These are phyloP conservation scores for Pseudogymnoascus sp. DNA, from an alignment of 2,329 filamentous ascomycete species.

Conservation along the genomic window DNA sequence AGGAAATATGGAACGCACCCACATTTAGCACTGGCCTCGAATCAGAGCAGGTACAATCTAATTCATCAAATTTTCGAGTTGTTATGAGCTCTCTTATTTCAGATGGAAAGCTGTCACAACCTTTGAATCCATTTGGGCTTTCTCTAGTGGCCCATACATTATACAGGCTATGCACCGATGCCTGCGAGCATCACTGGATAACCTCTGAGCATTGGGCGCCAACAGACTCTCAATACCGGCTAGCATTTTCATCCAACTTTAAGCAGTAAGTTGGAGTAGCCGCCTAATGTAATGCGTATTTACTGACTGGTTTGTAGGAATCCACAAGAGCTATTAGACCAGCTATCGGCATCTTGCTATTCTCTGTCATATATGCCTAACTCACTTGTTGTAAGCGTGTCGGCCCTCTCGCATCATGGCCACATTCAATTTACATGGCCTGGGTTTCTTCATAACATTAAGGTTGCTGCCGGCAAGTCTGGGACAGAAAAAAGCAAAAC, in stretches of 20 bases:
- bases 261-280: slow-evolving; percentile 12
- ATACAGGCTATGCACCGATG: slow-evolving; percentile 15
- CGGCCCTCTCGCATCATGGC: slow-evolving; percentile 15
- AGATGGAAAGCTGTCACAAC: slow-evolving; percentile 13
- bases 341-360: slow-evolving; percentile 14
- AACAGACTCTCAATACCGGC: slow-evolving; percentile 14
- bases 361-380: slow-evolving; percentile 15
- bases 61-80: slow-evolving; percentile 12
- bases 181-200: slow-evolving; percentile 13
- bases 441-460: slow-evolving; percentile 16
- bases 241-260: slow-evolving; percentile 13
- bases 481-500: slow-evolving; percentile 14
- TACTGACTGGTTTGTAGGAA: slow-evolving; percentile 11
- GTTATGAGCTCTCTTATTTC: slow-evolving; percentile 14
- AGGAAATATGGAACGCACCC: slow-evolving; percentile 14
- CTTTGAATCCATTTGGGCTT: slow-evolving; percentile 14
- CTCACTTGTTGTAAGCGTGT: slow-evolving; percentile 15
- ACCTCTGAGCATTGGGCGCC: slow-evolving; percentile 9
- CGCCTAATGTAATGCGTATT: background rate
- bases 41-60: slow-evolving; percentile 9
- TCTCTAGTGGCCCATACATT: slow-evolving; percentile 15
- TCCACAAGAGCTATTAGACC: slow-evolving; percentile 15
- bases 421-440: slow-evolving; percentile 17
- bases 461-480: slow-evolving; percentile 15
- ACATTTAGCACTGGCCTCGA: slow-evolving; percentile 8